phyloP scores from a whole-genome alignment of 768 basidiomycete species.

The Leccinum disarticulatum region DNA sequence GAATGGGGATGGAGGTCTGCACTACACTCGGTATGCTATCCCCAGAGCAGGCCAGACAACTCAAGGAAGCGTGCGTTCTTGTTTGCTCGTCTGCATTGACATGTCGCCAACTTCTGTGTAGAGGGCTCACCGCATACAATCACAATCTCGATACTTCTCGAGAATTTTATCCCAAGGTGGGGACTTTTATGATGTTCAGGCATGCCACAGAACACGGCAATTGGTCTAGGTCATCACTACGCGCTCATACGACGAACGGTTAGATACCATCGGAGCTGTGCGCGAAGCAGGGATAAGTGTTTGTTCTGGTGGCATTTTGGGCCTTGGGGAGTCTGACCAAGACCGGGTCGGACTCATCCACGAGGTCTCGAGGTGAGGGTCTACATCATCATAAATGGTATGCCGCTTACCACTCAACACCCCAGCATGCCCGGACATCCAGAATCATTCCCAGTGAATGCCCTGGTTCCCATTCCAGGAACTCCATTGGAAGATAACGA shows the following conservation, averaged over 20 bases:
- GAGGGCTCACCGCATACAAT: slow-evolving; percentile 95
- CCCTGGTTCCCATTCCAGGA: slow-evolving; percentile 92
- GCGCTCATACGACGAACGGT: slow-evolving; percentile 88
- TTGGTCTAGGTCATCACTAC: slow-evolving; percentile 85
- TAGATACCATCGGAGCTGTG: slow-evolving; percentile 87
- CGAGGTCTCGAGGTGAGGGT: slow-evolving; percentile 83
- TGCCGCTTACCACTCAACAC: slow-evolving; percentile 6
- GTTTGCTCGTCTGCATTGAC: not conserved
- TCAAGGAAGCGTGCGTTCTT: slow-evolving; percentile 83
- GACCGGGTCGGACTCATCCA: slow-evolving; percentile 93
- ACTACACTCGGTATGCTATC: slow-evolving; percentile 97
- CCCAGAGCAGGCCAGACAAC: slow-evolving; percentile 85
- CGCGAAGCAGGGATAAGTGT: slow-evolving; percentile 96
- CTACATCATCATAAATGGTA: not conserved
- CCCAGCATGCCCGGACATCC: slow-evolving; percentile 90
- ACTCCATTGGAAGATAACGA: slow-evolving; percentile 93
- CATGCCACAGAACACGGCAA: not conserved
- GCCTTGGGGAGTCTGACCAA: slow-evolving; percentile 85
- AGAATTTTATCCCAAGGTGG: slow-evolving; percentile 90
- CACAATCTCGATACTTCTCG: slow-evolving; percentile 98
- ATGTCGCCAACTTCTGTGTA: slow-evolving; percentile 26
- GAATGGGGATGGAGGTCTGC: slow-evolving; percentile 99
- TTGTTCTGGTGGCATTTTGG: slow-evolving; percentile 94
- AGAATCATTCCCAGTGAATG: slow-evolving; percentile 99
- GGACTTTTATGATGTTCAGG: slow-evolving; percentile 11